These are phyloP conservation scores for Phytophthora pinifolia DNA, from an alignment of 352 stramenopile genomes.

Conservation along the genomic window DNA sequence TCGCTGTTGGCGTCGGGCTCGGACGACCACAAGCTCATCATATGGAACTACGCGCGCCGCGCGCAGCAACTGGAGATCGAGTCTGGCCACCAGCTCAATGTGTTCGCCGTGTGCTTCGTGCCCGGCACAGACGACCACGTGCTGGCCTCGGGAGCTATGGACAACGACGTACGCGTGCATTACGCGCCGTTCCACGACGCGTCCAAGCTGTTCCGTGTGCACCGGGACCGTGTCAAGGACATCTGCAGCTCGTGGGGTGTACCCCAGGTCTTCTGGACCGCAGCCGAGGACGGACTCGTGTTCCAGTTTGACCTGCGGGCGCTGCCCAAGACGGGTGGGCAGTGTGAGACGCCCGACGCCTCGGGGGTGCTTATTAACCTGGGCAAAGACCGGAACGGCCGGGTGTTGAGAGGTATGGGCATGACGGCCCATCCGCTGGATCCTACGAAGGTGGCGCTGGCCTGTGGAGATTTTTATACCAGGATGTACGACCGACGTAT, in stretches of 20 bases:
- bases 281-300: slow-evolving; percentile 82
- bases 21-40: slow-evolving; percentile 75
- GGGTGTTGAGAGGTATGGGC: slow-evolving; percentile 61
- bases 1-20: slow-evolving; percentile 75
- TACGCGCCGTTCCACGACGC: slow-evolving; percentile 76
- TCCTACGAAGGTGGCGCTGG: slow-evolving; percentile 66
- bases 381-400: slow-evolving; percentile 48
- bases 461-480: slow-evolving; percentile 81
- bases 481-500: slow-evolving; percentile 80
- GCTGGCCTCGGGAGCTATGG: slow-evolving; percentile 75
- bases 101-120: slow-evolving; percentile 89
- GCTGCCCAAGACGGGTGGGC: slow-evolving; percentile 42
- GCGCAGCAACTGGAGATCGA: slow-evolving; percentile 57
- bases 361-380: slow-evolving; percentile 71
- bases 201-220: slow-evolving; percentile 69
- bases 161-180: slow-evolving; percentile 86
- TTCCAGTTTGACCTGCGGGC: slow-evolving; percentile 82
- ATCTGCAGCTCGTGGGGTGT: slow-evolving; percentile 64
- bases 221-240: slow-evolving; percentile 82
- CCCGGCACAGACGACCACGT: slow-evolving; percentile 79
- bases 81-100: slow-evolving; percentile 81
- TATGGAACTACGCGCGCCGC: slow-evolving; percentile 78
- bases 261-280: slow-evolving; percentile 85
- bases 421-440: slow-evolving; percentile 75
- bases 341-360: slow-evolving; percentile 29